A percentile compares a stretch with the other conserved stretches of the same genome.
phyloP scores from a whole-genome alignment of 1,284 basidiomycete genomes.

The Ganoderma meredithae region DNA sequence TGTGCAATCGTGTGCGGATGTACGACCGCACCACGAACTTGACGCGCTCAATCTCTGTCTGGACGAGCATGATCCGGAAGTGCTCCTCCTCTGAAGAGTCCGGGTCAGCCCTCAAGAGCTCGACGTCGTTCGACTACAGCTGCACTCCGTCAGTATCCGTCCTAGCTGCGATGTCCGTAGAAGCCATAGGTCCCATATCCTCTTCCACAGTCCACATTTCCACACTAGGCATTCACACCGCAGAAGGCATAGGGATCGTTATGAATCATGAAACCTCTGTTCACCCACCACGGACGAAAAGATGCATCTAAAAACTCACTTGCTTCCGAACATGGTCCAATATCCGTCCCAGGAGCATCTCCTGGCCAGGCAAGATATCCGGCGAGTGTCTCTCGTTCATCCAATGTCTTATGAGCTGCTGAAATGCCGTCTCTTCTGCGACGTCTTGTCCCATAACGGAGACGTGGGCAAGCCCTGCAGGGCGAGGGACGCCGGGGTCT shows the following conservation, averaged over 20 bases:
- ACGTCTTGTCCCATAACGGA: constrained; percentile 30
- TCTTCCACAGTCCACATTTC: background rate
- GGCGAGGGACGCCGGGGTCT: constrained; percentile 10
- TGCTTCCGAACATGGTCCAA: constrained; percentile 88
- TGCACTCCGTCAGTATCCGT: constrained; percentile 29
- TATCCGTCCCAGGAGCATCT: constrained; percentile 72
- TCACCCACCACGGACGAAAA: background rate
- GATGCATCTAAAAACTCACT: constrained; percentile 54
- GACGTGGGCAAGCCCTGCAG: constrained; percentile 8
- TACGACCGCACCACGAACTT: constrained; percentile 91
- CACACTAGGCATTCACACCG: too few species aligned
- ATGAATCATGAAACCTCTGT: too few species aligned
- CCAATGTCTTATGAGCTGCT: constrained; percentile 81
- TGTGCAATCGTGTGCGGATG: constrained; percentile 84
- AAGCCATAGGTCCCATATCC: background rate
- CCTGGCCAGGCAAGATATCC: constrained; percentile 80
- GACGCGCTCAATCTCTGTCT: constrained; percentile 92
- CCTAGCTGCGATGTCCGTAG: background rate
- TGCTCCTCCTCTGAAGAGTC: constrained; percentile 90
- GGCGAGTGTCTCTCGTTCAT: constrained; percentile 87
- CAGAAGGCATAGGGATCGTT: too few species aligned
- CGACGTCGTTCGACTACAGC: constrained; percentile 49
- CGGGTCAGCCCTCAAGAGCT: constrained; percentile 78
- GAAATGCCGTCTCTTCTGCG: constrained; percentile 54
- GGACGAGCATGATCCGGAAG: constrained; percentile 88